Evolutionary conservation across 31 red algal species (phyloP).

Genomic region (Endocladia muricata): DNA sequence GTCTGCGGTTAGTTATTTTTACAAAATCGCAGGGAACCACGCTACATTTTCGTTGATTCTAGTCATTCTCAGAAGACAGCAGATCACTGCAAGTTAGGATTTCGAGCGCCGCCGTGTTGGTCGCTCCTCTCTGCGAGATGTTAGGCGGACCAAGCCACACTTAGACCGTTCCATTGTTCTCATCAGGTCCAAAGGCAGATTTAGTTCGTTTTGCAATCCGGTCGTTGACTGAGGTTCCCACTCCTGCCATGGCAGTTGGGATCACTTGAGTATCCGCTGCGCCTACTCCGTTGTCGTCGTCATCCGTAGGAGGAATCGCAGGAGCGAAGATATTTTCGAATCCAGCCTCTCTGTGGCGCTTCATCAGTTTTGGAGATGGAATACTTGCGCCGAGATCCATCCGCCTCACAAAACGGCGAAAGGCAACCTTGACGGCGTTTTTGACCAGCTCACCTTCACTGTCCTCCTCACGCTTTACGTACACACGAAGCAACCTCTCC

Average conservation of each 20-base stretch:
- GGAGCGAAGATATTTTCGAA: not conserved
- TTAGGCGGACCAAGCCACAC: no score
- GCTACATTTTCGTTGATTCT: no score
- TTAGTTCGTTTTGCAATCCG: not conserved
- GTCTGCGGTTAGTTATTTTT: no score
- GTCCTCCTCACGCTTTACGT: conserved; percentile 45
- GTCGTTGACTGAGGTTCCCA: not conserved
- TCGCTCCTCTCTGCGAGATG: no score
- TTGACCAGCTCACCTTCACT: conserved; percentile 18
- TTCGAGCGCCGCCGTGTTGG: no score
- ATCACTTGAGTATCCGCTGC: not conserved
- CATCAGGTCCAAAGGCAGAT: not conserved
- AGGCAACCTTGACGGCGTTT: conserved; percentile 48
- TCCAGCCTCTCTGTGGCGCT: not conserved
- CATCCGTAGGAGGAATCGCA: not conserved
- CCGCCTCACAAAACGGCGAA: conserved; percentile 38
- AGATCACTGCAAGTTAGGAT: no score
- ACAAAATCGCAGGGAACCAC: no score
- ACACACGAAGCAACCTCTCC: conserved; percentile 70
- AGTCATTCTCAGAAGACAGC: no score
- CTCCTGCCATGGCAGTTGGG: not conserved
- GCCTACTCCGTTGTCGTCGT: not conserved
- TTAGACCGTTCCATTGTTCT: no score
- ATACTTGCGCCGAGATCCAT: not conserved
- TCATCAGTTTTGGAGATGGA: not conserved